Conservation (phyloP, 768 basidiomycete genomes). For the Leccinum fibrillosum region DNA sequence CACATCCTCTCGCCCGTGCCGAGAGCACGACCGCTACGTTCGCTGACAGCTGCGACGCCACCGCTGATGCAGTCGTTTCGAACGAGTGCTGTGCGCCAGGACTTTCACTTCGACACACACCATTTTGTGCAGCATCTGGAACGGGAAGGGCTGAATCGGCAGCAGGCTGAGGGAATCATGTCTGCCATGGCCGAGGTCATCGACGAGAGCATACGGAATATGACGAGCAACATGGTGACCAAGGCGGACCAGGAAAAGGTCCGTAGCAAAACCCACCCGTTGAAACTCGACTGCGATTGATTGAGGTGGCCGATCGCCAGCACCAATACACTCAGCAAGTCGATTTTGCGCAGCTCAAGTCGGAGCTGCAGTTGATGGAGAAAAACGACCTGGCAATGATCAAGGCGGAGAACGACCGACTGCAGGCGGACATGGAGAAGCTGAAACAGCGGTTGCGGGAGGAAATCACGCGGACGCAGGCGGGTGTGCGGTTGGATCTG, state of each 20-base stretch:
- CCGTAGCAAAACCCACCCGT: constrained; percentile 12
- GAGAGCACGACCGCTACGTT: constrained; percentile 4
- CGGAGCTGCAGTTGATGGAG: constrained; percentile 93
- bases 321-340: constrained; percentile 94
- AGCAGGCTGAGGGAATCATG: constrained; percentile 97
- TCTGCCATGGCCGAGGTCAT: constrained; percentile 95
- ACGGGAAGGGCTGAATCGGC: constrained; percentile 81
- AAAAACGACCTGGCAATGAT: constrained; percentile 95
- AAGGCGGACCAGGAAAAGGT: constrained; percentile 97
- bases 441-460: constrained; percentile 90
- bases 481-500: constrained; percentile 88
- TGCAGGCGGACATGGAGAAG: constrained; percentile 88
- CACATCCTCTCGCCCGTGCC: background rate
- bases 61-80: constrained; percentile 25
- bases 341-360: constrained; percentile 95
- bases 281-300: constrained; percentile 3
- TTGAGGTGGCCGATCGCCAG: constrained; percentile 34
- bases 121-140: constrained; percentile 91
- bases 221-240: constrained; percentile 95
- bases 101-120: constrained; percentile 94
- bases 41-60: background rate
- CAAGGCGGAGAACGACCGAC: constrained; percentile 95
- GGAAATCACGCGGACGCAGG: constrained; percentile 89
- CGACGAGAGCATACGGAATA: constrained; percentile 93
- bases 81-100: constrained; percentile 26